Base-by-base conservation (phyloP, 805 yeast genomes). In the Saturnispora halmiae region DNA sequence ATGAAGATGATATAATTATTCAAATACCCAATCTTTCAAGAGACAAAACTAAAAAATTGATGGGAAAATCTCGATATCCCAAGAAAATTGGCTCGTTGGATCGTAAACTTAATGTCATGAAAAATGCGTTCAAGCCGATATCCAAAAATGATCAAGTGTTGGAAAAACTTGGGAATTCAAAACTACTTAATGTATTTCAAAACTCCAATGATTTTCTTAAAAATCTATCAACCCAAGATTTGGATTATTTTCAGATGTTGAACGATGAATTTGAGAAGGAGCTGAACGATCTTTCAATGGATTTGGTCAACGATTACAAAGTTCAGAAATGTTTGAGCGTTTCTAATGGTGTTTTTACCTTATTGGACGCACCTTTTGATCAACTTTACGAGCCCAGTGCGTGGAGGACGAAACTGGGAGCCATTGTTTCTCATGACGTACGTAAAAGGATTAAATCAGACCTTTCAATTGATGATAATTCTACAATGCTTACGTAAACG, bases 191-290 rank as follows among this genome's bases (percentile, higher is more conserved):
- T 9, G 54, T 53, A 2, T 59, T 59, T 36, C 59, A 52, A 43
- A 51, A 54, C 16, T 52, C 55, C 11, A 37, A 51, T 10, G 51
- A 47, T 11, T 59, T 59, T 40, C 36, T 59, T 31, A 50, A 47
- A 22, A 54, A 53, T 11, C 33, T 61, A 34, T 55, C 50, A 15
- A 22, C 51, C 10, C 55, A 58, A 37, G 64, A 61, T 38, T 31
- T 61, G 13, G 64, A 59, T 22, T 47, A 47, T 36, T 57, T 61
- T 58, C 58, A 53, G 37, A 38, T 51, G 21, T 47, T 59, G 55
- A 58, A 55, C 39, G 61, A 56, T 28, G 62, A 59, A 38, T 59
- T 52, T 38, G 60, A 60, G 15, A 42, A 45, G 20, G 62, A 53
- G 27, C 48, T 60, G 50, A 48, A 46, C 11, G 29, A 41, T 3